Percentiles rank a stretch among this genome's conserved stretches.
phyloP scores from a whole-genome alignment of 75 land plant genomes.

The Gnetum montanum region DNA sequence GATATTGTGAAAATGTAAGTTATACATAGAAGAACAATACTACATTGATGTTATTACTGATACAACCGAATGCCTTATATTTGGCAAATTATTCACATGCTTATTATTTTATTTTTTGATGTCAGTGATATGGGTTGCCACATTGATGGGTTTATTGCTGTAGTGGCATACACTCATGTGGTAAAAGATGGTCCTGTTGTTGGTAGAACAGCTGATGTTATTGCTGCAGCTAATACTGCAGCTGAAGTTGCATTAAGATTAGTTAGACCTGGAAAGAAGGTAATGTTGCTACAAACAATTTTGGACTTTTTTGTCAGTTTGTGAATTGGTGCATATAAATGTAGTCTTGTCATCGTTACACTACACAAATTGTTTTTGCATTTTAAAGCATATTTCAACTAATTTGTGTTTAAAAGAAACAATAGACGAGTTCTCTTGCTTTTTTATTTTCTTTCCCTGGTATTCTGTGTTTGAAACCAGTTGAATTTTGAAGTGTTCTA shows the following conservation, averaged over 20 bases:
- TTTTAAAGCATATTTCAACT: too few relatives aligned
- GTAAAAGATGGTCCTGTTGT: constrained; percentile 77
- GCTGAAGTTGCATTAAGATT: constrained; percentile 96
- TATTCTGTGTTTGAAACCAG: too few relatives aligned
- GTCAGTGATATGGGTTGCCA: constrained; percentile 93
- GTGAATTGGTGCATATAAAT: background rate
- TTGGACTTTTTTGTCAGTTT: background rate
- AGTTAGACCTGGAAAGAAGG: constrained; percentile 95
- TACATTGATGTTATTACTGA: background rate
- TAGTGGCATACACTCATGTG: constrained; percentile 90
- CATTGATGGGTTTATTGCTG: constrained; percentile 97
- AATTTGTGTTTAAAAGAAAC: too few relatives aligned
- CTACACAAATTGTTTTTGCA: too few relatives aligned
- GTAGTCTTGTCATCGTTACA: background rate
- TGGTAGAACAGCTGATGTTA: constrained; percentile 91
- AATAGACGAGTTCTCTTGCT: too few relatives aligned
- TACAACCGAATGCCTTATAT: background rate
- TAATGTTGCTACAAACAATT: constrained; percentile 10
- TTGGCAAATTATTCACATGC: background rate
- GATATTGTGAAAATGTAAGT: constrained; percentile 90
- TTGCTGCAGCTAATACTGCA: constrained; percentile 91
- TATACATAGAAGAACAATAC: too few relatives aligned
- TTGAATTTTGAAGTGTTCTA: too few relatives aligned
- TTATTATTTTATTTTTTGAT: constrained; percentile 1
- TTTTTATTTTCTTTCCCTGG: too few relatives aligned